Base-by-base conservation (phyloP, 2,329 filamentous ascomycete species). In the Mycogone perniciosa region DNA sequence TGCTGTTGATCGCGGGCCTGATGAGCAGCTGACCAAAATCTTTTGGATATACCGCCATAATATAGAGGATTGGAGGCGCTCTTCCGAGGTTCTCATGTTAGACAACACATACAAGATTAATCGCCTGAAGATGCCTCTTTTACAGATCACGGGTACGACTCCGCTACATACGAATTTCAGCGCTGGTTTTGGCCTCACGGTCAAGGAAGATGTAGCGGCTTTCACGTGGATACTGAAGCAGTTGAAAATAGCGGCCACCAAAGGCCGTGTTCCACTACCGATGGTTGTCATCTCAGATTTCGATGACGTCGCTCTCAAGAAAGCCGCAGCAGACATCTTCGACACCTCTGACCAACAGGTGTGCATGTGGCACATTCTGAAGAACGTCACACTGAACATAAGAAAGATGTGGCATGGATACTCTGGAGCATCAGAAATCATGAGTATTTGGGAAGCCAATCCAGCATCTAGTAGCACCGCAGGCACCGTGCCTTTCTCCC, bases 61-160 rank as follows among this genome's bases (percentile, higher is more conserved):
- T 30, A 31, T 44, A 29, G 41, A 44, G 11, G 41, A 44, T n/a
- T 55, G 44, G 48, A 53, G 44, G 41, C 47, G 48, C 10, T 55
- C 50, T 31, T 44, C 47, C 5, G 43, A 54, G 38, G 44, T 54
- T 10, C 34, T 50, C 10, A 40, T 43, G 31, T 50, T 54, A 5
- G 42, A 53, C 35, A 53, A 50, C 27, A 50, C 51, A 8, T 53
- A 53, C 42, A 54, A 46, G 20, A 54, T 47, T 20, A 54, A 50
- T 39, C 47, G 46, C 42, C 40, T 46, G 10, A 48, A 45, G 47
- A 35, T 54, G 26, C 43, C 40, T 20, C 47, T 55, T 20, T 49
- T 55, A 33, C 51, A 55, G 41, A 43, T 39, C 6, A 55, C 43
- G n/a, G 45, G 44, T 27, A 27, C 39, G 13, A 49, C 39, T 7